These are phyloP conservation scores for Berberis vulgaris DNA, from an alignment of 164 flowering plant species.

Conservation along the genomic window DNA sequence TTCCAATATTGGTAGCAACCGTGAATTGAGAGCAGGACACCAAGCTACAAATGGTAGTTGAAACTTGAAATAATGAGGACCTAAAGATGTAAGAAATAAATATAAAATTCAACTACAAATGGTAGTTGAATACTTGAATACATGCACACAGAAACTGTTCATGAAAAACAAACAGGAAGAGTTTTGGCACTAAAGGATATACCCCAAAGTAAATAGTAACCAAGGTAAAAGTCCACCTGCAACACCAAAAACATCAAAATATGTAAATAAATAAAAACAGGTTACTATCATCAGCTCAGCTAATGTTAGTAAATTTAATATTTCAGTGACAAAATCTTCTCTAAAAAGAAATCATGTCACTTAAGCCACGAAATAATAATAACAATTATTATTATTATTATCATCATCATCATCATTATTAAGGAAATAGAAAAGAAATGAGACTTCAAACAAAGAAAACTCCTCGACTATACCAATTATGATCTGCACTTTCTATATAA, in stretches of 20 bases:
- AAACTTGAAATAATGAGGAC: conserved; percentile 1
- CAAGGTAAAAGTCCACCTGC: conserved; percentile 84
- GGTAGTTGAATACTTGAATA: background rate
- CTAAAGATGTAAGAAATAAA: conserved; percentile 3
- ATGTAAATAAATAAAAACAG: too few species aligned
- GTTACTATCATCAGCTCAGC: too few species aligned
- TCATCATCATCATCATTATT: too few species aligned
- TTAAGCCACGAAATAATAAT: too few species aligned
- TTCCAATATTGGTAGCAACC: conserved; percentile 61
- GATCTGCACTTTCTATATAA: too few species aligned
- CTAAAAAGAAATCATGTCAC: too few species aligned
- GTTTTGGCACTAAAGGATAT: conserved; percentile 14
- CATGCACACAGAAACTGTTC: background rate
- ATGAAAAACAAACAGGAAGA: background rate
- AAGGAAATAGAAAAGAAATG: too few species aligned
- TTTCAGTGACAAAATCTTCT: too few species aligned
- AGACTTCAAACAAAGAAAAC: too few species aligned
- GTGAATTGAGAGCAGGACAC: conserved; percentile 53
- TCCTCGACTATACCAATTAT: too few species aligned
- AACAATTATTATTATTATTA: too few species aligned
- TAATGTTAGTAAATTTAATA: too few species aligned
- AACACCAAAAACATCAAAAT: conserved; percentile 3
- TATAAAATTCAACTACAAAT: background rate
- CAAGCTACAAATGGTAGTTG: conserved; percentile 44
- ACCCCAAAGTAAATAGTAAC: conserved; percentile 92